phyloP scores from a whole-genome alignment of 2,329 filamentous ascomycete genomes.

The Botrytis sinoallii region DNA sequence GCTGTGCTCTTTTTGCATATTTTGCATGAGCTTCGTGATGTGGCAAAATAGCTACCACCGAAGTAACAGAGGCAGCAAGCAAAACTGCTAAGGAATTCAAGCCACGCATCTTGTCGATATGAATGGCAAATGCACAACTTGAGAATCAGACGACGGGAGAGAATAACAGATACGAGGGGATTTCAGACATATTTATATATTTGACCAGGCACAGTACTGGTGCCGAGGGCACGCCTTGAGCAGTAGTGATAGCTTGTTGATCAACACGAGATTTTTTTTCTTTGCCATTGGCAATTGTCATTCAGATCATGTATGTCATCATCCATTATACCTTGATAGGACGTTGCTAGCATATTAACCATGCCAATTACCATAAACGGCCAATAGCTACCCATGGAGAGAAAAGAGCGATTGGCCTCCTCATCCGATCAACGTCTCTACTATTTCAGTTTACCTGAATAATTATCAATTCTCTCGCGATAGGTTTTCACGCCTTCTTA shows the following conservation, averaged over 20 bases:
- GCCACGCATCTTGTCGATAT: conserved; percentile 7
- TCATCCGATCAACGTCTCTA: neutral
- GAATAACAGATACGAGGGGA: too few relatives aligned
- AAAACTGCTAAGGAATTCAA: conserved; percentile 7
- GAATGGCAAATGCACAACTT: neutral
- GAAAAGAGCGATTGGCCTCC: neutral
- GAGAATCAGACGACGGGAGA: neutral
- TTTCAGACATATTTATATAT: neutral
- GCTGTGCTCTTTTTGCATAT: conserved; percentile 12
- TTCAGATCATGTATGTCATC: neutral
- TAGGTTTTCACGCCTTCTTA: neutral
- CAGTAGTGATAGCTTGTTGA: neutral
- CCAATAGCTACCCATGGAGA: neutral
- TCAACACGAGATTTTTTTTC: neutral
- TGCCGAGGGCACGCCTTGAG: neutral
- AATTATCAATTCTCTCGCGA: neutral
- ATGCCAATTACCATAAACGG: neutral
- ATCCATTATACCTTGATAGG: neutral
- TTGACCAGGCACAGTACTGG: neutral
- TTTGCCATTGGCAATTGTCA: neutral
- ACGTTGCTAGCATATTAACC: neutral
- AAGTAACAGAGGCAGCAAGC: conserved; percentile 10
- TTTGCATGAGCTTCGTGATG: conserved; percentile 14
- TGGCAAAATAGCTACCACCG: neutral
- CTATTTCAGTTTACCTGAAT: neutral